Base-by-base conservation (phyloP, 1,284 basidiomycete genomes). In the Fomitopsis betulina region DNA sequence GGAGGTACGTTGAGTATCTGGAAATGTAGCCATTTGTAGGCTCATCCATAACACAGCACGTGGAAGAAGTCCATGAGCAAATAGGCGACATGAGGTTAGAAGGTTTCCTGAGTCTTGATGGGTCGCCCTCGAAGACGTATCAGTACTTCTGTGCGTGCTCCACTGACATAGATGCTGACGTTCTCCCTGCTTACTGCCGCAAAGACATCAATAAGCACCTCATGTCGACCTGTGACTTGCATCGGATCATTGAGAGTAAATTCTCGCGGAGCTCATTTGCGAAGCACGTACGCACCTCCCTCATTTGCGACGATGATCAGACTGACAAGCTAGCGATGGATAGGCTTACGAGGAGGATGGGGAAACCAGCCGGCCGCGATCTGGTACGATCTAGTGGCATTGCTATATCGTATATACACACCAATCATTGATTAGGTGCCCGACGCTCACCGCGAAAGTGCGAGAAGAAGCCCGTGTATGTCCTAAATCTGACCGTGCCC, bases 161-260 rank as follows among this genome's bases (percentile, higher is more conserved):
- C 3, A 7, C 19, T 40, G n/a, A 43, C 27, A 43, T 21, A 52
- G 17, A 23, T 27, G 63, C 19, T 47, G 45, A 30, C 23, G 17
- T 59, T 25, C 47, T 33, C 23, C 43, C 25, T 27, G 43, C 35
- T 15, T 9, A 17, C 2, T 13, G 23, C 25, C 8, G 6, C 25
- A 5, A 64, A 96, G 94, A 91, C 68, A 79, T 96, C 68, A 96
- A 97, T 71, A 77, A 78, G n/a, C 90, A 92, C 66, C 86, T 86
- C 1, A 71, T 96, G 33, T 75, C 82, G 12, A 65, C 70, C 12
- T 85, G 87, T 63, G 89, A 91, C 39, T 72, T 96, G 10, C 89
- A 93, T 68, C 80, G 80, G 10, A 67, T 78, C 35, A 85, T 96
- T 60, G 85, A 93, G 56, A 73, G 73, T 25, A 74, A 76, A 21